These are phyloP conservation scores for Corymbia calophylla DNA, from an alignment of 441 rosid genomes.

Conservation along the genomic window DNA sequence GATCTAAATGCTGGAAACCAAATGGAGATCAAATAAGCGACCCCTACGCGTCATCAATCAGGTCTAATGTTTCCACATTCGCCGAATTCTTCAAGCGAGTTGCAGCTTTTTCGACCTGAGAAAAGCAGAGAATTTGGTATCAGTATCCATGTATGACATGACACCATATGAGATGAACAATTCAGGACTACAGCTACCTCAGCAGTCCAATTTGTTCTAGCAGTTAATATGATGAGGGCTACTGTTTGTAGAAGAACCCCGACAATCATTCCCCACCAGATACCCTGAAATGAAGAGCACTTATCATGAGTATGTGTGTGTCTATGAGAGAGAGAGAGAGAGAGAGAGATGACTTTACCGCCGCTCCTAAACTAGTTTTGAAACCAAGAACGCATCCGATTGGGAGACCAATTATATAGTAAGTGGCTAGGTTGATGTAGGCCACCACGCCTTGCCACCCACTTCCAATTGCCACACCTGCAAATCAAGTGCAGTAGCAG, in stretches of 20 bases:
- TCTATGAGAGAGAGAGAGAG: neutral
- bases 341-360: constrained; percentile 36
- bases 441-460: constrained; percentile 93
- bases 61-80: constrained; percentile 20
- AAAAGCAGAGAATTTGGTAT: neutral
- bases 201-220: constrained; percentile 67
- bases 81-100: constrained; percentile 41
- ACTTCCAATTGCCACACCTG: constrained; percentile 88
- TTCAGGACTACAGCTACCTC: constrained; percentile 29
- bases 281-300: constrained; percentile 43
- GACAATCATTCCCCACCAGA: constrained; percentile 90
- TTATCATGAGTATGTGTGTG: neutral
- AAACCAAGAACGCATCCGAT: constrained; percentile 82
- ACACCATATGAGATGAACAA: neutral
- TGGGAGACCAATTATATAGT: constrained; percentile 77
- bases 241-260: constrained; percentile 75
- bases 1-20: neutral
- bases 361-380: constrained; percentile 73
- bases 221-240: constrained; percentile 61
- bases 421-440: constrained; percentile 59
- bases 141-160: neutral
- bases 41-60: neutral
- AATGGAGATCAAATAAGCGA: neutral
- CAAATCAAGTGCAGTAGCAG: neutral
- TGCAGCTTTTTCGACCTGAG: constrained; percentile 59